Evolutionary conservation across 2,329 filamentous ascomycete genomes (phyloP), one percentile per base, ranked within the genome.

Genomic region (Verticillium klebahnii): DNA sequence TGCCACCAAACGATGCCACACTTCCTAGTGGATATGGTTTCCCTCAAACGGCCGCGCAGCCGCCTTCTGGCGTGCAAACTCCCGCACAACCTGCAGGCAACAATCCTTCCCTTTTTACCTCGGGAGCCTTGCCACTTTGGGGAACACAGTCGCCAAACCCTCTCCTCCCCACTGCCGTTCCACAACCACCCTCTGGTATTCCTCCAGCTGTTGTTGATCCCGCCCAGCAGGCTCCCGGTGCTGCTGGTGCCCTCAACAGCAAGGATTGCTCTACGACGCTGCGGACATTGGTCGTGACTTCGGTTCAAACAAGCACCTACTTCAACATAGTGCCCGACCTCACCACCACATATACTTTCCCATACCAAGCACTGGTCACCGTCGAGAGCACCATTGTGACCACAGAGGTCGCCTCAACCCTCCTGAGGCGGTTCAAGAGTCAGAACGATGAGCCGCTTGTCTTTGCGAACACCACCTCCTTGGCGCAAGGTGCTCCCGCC

Each of bases 341-440:
- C 36, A 78, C 75, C 2, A 78, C 76, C 5, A 78, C 77, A 1
- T 77, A 77, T 63, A 77, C 74, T 1, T 65, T 65, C 56, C 64
- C 64, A 8, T 65, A 61, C 25, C 61, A 65, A 56, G 59, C 61
- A 36, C 63, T 65, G 6, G 61, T 61, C 59, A 65, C 64, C n/a
- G 55, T 62, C 23, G 58, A 58, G 14, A 58, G 57, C 39, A 58
- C 57, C 19, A 40, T 58, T 58, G 57, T 58, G 15, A 50, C 57
- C 5, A 5, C 25, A 11, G 25, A 50, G 15, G 6, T n/a, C 12
- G 37, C 45, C 25, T 39, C 57, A 17, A 58, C 57, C 17, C 57
- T 58, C 17, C 19, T 39, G n/a, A 58, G 25, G 15, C 31, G 39
- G 25, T 58, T 58, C 57, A 58, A 50, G 39, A 39, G 57, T 31